Evolutionary conservation across 306 rosid genomes (phyloP), one percentile per base, ranked within the genome.

Genomic region (Hippophae gyantsensis): DNA sequence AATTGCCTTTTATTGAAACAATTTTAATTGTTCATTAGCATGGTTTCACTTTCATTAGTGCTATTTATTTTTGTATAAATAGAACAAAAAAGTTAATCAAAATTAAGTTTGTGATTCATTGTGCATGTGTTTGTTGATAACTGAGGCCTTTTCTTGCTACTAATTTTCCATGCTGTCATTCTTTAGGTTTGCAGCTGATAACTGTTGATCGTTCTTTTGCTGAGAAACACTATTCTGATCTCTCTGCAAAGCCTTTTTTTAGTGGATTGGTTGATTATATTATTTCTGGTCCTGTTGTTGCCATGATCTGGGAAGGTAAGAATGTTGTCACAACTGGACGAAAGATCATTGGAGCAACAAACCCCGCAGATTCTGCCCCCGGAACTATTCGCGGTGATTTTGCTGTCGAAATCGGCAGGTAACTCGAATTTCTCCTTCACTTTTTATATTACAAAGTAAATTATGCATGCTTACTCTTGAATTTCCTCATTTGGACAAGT

Each of bases 251-350:
- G 84, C 97, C 97, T 50, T 90, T 90, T 72, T 90, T 87, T 56
- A 78, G 43, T 43, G 87, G 92, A 6, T 76, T 90, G 86, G 95
- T 90, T 50, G 97, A 87, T 0, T 90, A 90, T 75, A 87, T 87
- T 5, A 68, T 87, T 14, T 81, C 86, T 42, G 98, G 98, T 7
- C 96, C 98, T 10, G 95, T 92, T 75, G 98, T 85, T 64, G 98
- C 98, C n/a, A 92, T 81, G 95, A 62, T 87, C 18, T 92, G 96
- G 98, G 98, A 92, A 79, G 98, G 98, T 2, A 87, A 92, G 81
- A 80, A 75, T 66, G 93, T 83, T 63, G 86, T 92, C 50, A 2
- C 63, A 0, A 85, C 95, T 44, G 95, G 96, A 44, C 70, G 96
- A 8, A 88, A 88, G 95, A 83, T 92, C 0, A 87, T 88, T 58